Base-by-base conservation (phyloP, 2,329 filamentous ascomycete genomes). In the Aspergillus fructus region DNA sequence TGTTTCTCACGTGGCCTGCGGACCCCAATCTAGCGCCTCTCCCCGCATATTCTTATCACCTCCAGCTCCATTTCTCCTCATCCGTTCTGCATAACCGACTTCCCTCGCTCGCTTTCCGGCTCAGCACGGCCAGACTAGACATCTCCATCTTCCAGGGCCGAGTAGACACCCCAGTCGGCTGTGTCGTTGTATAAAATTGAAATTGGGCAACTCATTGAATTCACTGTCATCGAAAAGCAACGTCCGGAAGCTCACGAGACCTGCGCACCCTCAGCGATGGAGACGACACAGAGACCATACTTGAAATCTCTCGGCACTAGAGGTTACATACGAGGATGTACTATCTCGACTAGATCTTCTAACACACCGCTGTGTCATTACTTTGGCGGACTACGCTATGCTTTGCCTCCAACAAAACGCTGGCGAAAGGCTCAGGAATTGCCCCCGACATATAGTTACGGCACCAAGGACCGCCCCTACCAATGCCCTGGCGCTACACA, bases 301-400 rank as follows among this genome's bases (percentile, higher is more conserved):
- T 7, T 65, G 11, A 64, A 67, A 42, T 62, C 64, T 39, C 67
- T 75, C 41, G 64, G 63, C 23, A 60, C 76, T 19, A 74, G 79
- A 13, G 83, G 83, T 48, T 77, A 76, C 58, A 71, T 84, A 24
- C 74, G 81, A 68, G 83, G 82, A 21, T 64, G 77, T 3, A 81
- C 79, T 0, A 71, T 83, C 52, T 66, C 73, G 11, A 64, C 71
- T 17, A 63, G 64, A 23, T 59, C 65, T 11, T 66, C 67, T 12
- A 59, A 60, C 13, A 62, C 66, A 17, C 69, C 73, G 5, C 68
- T 79, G 2, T 79, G 79, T 54, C 79, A 79, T 58, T 85, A 79
- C 65, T 83, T 83, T 53, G 82, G 82, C 19, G 81, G 81, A 5
- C 68, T 85, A 1, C 83, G 83, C 0, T 85, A 84, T 59, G 83